Base-by-base conservation (phyloP, 805 yeast species). In the Wickerhamomyces rabaulensis region DNA sequence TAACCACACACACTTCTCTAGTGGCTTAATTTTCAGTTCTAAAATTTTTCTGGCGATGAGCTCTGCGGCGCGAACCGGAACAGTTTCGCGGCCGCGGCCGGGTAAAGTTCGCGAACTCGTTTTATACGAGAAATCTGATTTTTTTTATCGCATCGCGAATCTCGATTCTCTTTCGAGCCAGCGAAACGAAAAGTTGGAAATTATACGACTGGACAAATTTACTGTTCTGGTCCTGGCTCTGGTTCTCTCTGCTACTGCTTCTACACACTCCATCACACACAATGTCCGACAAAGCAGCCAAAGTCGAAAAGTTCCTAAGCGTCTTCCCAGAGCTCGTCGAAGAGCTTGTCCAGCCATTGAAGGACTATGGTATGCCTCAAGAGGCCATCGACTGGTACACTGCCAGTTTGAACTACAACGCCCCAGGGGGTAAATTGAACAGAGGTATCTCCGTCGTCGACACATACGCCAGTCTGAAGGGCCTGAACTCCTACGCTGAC, bases 391-490 rank as follows among this genome's bases (percentile, higher is more conserved):
- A 77, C 23, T 94, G 99, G 98, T 88, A 80, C 68, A 78, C 74
- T 55, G 75, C 76, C 43, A 81, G 74, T 54, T 71, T 92, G 63
- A 70, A 82, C 58, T 87, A 92, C 74, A 94, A 94, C 73, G 82
- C 96, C 6, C 92, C 96, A 48, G 97, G 97, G 50, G 99, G 99
- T 43, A 94, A 94, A 68, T 76, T 90, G 63, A 94, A 94, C 78
- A 80, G 99, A 65, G 99, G 99, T 27, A 71, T 94, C 48, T 88
- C 97, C 35, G 98, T 94, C 17, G 83, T 94, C 52, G 98, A 92
- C 66, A 88, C 98, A 2, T 94, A 87, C 71, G 81, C 82, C 47
- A 76, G 92, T 47, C 74, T 94, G 63, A 87, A 85, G 58, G 81
- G 82, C 41, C 74, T 78, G 65, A 68, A 71, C 39, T 66, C 79